These are phyloP conservation scores for Fusarium falciforme DNA, from an alignment of 2,329 filamentous ascomycete genomes.

Conservation along the genomic window DNA sequence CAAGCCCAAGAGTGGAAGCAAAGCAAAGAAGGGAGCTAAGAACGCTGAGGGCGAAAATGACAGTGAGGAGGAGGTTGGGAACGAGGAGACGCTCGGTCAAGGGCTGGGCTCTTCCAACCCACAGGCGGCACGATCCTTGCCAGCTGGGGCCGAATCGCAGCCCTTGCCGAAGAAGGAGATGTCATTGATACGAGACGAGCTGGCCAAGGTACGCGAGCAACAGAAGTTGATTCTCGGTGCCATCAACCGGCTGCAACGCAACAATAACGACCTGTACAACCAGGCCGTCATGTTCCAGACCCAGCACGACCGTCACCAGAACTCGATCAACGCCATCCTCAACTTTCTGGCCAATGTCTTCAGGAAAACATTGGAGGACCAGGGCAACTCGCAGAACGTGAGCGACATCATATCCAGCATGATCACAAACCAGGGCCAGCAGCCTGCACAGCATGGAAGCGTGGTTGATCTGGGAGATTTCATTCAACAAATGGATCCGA, in stretches of 20 bases:
- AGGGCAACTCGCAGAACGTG: conserved; percentile 79
- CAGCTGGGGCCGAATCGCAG: conserved; percentile 59
- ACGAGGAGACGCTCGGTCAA: conserved; percentile 53
- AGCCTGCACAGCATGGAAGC: conserved; percentile 62
- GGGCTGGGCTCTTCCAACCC: conserved; percentile 32
- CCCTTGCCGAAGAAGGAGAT: conserved; percentile 78
- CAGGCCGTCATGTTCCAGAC: conserved; percentile 91
- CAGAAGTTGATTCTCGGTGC: conserved; percentile 88
- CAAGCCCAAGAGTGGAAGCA: conserved; percentile 85
- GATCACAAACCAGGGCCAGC: conserved; percentile 68
- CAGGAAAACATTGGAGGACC: conserved; percentile 89
- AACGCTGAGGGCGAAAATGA: conserved; percentile 78
- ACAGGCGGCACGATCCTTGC: conserved; percentile 48
- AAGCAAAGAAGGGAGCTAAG: conserved; percentile 67
- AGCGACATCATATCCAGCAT: conserved; percentile 85
- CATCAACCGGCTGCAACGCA: conserved; percentile 82
- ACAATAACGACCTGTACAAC: conserved; percentile 88
- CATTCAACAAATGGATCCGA: conserved; percentile 58
- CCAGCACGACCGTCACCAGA: conserved; percentile 95
- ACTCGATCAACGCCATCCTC: conserved; percentile 98
- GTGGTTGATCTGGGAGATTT: conserved; percentile 73
- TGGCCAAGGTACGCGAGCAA: conserved; percentile 84
- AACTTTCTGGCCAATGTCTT: conserved; percentile 98
- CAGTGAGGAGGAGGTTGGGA: conserved; percentile 65
- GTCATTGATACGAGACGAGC: conserved; percentile 79